phyloP scores from a whole-genome alignment of 2,329 filamentous ascomycete species.

The Aureobasidium sp. region DNA sequence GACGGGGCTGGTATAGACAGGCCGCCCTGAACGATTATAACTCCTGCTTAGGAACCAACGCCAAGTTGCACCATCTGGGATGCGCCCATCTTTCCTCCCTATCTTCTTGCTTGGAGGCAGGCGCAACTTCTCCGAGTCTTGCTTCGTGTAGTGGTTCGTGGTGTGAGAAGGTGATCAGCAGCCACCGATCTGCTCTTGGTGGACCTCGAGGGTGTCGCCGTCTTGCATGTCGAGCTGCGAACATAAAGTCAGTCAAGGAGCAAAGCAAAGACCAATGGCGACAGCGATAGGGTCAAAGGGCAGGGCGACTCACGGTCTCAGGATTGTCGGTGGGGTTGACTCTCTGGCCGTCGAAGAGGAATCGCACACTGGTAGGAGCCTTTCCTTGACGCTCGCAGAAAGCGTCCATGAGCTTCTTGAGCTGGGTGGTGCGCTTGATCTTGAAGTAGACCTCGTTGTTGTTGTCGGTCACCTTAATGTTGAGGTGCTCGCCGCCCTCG shows the following conservation, averaged over 20 bases:
- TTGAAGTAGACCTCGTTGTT: constrained; percentile 99
- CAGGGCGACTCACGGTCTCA: constrained; percentile 64
- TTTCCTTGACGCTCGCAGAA: constrained; percentile 97
- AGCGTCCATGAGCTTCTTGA: constrained; percentile 97
- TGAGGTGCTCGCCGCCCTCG: constrained; percentile 69
- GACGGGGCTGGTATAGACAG: neutral
- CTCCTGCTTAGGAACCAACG: constrained; percentile 5
- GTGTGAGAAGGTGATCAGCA: constrained; percentile 18
- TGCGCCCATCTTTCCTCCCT: neutral
- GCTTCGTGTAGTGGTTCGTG: neutral
- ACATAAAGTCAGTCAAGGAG: neutral
- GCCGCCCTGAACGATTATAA: neutral
- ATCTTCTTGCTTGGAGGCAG: neutral
- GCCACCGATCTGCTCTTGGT: constrained; percentile 96
- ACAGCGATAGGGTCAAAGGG: neutral
- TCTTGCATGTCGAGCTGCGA: constrained; percentile 89
- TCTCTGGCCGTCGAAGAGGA: constrained; percentile 91
- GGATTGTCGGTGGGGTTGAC: constrained; percentile 86
- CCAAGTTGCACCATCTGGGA: neutral
- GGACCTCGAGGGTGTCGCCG: constrained; percentile 91
- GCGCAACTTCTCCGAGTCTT: neutral
- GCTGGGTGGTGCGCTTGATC: constrained; percentile 92
- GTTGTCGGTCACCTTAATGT: constrained; percentile 99
- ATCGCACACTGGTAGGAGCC: constrained; percentile 73
- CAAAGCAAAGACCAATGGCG: neutral